These are phyloP conservation scores for Candida michaelii DNA, from an alignment of 805 yeast genomes.

Conservation along the genomic window DNA sequence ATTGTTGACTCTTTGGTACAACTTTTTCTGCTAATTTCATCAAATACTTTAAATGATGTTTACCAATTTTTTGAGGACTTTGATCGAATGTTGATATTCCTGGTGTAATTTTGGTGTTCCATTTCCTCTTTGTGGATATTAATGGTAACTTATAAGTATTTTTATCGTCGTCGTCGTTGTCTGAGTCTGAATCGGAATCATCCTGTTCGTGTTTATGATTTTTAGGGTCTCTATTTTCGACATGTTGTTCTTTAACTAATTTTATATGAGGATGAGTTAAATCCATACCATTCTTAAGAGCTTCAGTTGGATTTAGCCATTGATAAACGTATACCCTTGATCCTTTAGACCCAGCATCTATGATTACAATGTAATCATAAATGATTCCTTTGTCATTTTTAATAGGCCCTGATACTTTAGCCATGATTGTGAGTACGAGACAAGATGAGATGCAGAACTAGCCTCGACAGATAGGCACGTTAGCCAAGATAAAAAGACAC, in stretches of 20 bases:
- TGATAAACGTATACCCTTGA: constrained; percentile 60
- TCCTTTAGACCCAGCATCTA: constrained; percentile 69
- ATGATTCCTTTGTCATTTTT: constrained; percentile 46
- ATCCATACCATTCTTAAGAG: constrained; percentile 23
- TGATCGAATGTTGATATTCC: constrained; percentile 54
- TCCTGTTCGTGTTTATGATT: constrained; percentile 6
- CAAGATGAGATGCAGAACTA: background rate
- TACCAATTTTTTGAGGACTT: constrained; percentile 51
- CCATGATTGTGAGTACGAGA: background rate
- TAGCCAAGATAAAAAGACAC: no score
- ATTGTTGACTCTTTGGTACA: constrained; percentile 60
- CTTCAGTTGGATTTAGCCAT: constrained; percentile 46
- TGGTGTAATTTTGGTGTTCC: constrained; percentile 56
- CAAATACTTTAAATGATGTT: constrained; percentile 50
- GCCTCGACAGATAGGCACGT: no score
- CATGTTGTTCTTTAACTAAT: constrained; percentile 6
- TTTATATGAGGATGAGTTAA: constrained; percentile 10
- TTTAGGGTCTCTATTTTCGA: background rate
- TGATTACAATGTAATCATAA: constrained; percentile 57
- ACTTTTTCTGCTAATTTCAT: constrained; percentile 47
- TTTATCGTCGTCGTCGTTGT: constrained; percentile 5
- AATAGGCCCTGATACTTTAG: constrained; percentile 29
- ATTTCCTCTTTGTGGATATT: constrained; percentile 34
- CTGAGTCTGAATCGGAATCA: background rate
- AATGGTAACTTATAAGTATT: constrained; percentile 25